phyloP scores from a whole-genome alignment of 108 stramenopile species.

The Pseudonitzschia pungens region DNA sequence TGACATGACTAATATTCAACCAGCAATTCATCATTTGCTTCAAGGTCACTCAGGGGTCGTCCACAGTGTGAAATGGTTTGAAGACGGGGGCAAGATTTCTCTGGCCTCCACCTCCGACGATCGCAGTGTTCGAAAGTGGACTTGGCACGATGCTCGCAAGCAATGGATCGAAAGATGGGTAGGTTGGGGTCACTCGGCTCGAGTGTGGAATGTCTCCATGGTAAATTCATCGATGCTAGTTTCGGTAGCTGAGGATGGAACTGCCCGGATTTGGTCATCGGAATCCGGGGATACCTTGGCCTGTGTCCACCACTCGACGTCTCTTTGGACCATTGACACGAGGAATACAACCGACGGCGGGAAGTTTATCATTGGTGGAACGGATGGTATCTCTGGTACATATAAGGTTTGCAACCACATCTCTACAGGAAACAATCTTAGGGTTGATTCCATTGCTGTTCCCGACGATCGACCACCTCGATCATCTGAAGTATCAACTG shows the following conservation, averaged over 20 bases:
- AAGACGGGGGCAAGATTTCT: constrained; percentile 25
- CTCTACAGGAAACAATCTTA: background rate
- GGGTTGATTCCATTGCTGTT: constrained; percentile 10
- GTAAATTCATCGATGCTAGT: constrained; percentile 22
- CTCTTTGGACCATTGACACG: constrained; percentile 57
- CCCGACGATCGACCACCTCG: constrained; percentile 33
- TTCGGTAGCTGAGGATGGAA: constrained; percentile 72
- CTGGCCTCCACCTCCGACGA: constrained; percentile 77
- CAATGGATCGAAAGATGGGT: constrained; percentile 49
- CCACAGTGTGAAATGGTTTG: constrained; percentile 44
- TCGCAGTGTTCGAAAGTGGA: constrained; percentile 77
- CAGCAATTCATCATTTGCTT: constrained; percentile 30
- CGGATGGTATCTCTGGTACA: constrained; percentile 55
- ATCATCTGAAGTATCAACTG: background rate
- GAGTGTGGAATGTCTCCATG: constrained; percentile 69
- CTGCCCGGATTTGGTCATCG: constrained; percentile 60
- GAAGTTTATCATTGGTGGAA: constrained; percentile 54
- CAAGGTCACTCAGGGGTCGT: constrained; percentile 68
- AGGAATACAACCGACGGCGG: constrained; percentile 20
- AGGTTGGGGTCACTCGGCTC: constrained; percentile 76
- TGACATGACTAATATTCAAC: constrained; percentile 4
- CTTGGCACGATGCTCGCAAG: constrained; percentile 5
- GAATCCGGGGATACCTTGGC: constrained; percentile 37
- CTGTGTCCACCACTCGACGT: constrained; percentile 24
- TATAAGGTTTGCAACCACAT: constrained; percentile 23